phyloP scores from a whole-genome alignment of 345 rosid genomes.

The Zanthoxylum bungeanum region DNA sequence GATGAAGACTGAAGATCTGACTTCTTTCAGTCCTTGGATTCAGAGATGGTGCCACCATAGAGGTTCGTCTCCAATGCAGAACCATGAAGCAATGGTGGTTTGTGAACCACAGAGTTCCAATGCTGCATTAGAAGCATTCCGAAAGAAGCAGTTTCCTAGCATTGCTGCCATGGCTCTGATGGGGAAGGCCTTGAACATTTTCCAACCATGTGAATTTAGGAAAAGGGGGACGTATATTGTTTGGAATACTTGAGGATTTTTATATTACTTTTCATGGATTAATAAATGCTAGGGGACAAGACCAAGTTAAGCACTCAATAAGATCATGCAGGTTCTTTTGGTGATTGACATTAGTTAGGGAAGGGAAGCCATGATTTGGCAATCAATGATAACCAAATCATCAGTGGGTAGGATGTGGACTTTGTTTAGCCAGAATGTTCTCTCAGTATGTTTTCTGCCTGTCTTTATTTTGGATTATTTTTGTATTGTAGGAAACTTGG shows the following conservation, averaged over 20 bases:
- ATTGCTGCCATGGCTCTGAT: conserved; percentile 95
- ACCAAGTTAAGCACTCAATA: neutral
- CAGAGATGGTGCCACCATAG: conserved; percentile 61
- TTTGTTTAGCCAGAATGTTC: conserved; percentile 10
- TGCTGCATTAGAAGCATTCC: conserved; percentile 20
- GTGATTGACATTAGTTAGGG: neutral
- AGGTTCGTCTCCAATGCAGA: conserved; percentile 20
- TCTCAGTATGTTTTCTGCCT: conserved; percentile 12
- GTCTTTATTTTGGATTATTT: neutral
- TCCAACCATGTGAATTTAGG: conserved; percentile 51
- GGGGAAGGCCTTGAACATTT: conserved; percentile 80
- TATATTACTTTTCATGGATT: neutral
- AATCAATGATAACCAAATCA: too few species aligned
- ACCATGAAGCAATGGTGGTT: conserved; percentile 18
- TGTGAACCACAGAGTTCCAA: conserved; percentile 44
- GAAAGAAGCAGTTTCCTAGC: conserved; percentile 75
- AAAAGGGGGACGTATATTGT: conserved; percentile 48
- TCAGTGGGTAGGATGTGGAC: neutral
- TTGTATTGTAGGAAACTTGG: neutral
- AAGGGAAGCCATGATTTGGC: too few species aligned
- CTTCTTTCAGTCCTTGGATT: conserved; percentile 59
- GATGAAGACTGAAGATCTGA: conserved; percentile 31
- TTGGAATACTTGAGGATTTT: conserved; percentile 50
- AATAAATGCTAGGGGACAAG: neutral
- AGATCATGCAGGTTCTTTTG: neutral